Percentiles rank a stretch among this genome's conserved stretches.
Evolutionary conservation across 2,329 filamentous ascomycete species (phyloP).

Genomic region (Cryphonectria carpinicola): DNA sequence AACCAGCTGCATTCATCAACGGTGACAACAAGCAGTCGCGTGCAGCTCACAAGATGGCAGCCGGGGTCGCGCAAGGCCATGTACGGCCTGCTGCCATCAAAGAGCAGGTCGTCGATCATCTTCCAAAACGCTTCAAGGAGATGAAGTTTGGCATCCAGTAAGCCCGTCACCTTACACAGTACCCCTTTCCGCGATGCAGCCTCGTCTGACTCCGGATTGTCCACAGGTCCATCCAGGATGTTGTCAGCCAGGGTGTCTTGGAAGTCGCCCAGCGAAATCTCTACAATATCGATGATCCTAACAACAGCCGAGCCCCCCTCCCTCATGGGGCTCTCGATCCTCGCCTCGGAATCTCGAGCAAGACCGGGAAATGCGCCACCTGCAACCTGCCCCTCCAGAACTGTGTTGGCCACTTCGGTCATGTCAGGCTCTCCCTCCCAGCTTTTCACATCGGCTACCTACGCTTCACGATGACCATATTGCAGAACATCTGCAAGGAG

Average conservation of each 20-base stretch:
- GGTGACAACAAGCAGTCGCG: conserved; percentile 15
- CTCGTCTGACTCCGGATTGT: conserved; percentile 16
- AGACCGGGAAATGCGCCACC: conserved; percentile 77
- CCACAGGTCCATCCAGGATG: conserved; percentile 82
- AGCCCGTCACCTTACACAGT: conserved; percentile 33
- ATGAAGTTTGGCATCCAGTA: conserved; percentile 94
- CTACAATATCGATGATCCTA: conserved; percentile 79
- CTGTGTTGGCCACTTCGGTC: conserved; percentile 94
- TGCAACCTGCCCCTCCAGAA: conserved; percentile 80
- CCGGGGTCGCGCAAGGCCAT: conserved; percentile 33
- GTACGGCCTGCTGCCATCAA: conserved; percentile 57
- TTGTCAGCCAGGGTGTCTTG: conserved; percentile 91
- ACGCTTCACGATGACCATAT: conserved; percentile 86
- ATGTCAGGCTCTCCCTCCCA: conserved; percentile 87
- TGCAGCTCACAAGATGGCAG: conserved; percentile 28
- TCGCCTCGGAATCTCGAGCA: conserved; percentile 87
- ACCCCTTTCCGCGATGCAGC: not conserved
- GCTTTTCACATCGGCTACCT: conserved; percentile 97
- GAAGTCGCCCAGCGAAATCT: conserved; percentile 93
- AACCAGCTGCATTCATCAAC: not conserved
- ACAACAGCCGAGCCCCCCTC: conserved; percentile 71
- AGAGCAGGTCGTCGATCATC: conserved; percentile 85
- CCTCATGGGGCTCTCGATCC: conserved; percentile 85
- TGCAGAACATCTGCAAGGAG: conserved; percentile 96
- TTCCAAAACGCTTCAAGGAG: conserved; percentile 89